Evolutionary conservation across 208 protist genomes (phyloP), one percentile per base, ranked within the genome.

Genomic region (Wallacemonas sp.): DNA sequence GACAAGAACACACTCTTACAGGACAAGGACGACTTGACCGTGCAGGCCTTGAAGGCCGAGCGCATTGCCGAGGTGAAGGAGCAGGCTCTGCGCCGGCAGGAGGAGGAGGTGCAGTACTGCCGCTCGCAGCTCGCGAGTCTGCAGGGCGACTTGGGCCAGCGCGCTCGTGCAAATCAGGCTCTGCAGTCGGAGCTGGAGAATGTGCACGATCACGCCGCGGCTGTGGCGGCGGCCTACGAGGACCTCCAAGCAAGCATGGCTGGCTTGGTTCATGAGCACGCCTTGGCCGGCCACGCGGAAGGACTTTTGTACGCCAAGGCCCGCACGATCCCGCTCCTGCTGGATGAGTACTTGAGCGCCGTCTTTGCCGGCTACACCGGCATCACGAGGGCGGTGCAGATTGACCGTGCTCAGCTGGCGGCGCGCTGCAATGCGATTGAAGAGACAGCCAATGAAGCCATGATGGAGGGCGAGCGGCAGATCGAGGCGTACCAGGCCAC

Each of bases 391-490:
- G 68, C 68, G 0, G 58, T 64, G 22, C 49, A 70, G 49, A 77
- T 71, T 28, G 73, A 71, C 24, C 80, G 85, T 34, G 42, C 38
- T 0, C 64, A 69, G 38, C 72, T 90, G 19, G 55, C 51, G 68
- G 47, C 42, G n/a, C 80, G 77, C 46, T 85, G 80, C 51, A 73
- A 84, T 56, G 70, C 61, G 26, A 82, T 90, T 62, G 80, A 88
- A 66, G 44, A 59, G 46, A 61, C 80, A 22, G 79, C 87, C 21
- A 62, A 61, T 21, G 79, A 89, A 53, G 87, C 87, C 21, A 80
- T 93, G 70, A 61, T 55, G 6, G 83, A 82, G 47, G 83, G 70
- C 3, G 86, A 93, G 62, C 62, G 62, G 31, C 86, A 93, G 73
- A 73, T 45, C 34, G 44, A 49, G 21, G 72, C 72, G 30, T 88